These are phyloP conservation scores for Coprinopsis strossmayeri DNA, from an alignment of 768 basidiomycete species.

Conservation along the genomic window DNA sequence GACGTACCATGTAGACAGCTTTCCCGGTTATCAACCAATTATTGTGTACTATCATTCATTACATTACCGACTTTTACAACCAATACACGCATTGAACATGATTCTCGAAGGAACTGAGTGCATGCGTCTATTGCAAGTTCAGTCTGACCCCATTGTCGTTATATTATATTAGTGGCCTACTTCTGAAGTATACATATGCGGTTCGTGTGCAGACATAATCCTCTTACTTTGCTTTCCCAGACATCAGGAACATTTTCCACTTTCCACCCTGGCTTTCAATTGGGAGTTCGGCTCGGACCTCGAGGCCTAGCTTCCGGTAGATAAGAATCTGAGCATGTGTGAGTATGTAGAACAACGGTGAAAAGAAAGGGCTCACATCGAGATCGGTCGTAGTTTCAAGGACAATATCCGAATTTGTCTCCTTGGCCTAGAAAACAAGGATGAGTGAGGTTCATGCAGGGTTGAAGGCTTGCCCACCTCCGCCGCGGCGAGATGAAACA, in stretches of 20 bases:
- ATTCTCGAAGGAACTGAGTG: too few relatives aligned
- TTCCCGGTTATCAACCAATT: too few relatives aligned
- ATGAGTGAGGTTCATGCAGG: neutral
- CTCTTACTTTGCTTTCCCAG: neutral
- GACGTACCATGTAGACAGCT: too few relatives aligned
- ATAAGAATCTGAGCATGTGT: neutral
- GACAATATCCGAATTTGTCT: neutral
- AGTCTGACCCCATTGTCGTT: too few relatives aligned
- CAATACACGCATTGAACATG: too few relatives aligned
- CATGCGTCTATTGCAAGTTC: too few relatives aligned
- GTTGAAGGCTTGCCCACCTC: conserved; percentile 14
- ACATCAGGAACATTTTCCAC: neutral
- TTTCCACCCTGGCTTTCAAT: neutral
- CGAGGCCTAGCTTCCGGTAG: neutral
- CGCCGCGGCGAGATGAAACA: conserved; percentile 20
- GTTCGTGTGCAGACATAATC: too few relatives aligned
- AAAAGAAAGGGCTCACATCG: neutral
- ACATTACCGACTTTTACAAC: too few relatives aligned
- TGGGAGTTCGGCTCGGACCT: neutral
- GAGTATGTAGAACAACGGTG: neutral
- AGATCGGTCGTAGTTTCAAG: neutral
- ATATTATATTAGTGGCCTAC: too few relatives aligned
- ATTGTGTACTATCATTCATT: too few relatives aligned
- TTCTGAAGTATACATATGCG: too few relatives aligned
- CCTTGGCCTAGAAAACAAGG: neutral